Evolutionary conservation across 2,329 filamentous ascomycete species (phyloP).

Genomic region (Samsoniella hepiali): DNA sequence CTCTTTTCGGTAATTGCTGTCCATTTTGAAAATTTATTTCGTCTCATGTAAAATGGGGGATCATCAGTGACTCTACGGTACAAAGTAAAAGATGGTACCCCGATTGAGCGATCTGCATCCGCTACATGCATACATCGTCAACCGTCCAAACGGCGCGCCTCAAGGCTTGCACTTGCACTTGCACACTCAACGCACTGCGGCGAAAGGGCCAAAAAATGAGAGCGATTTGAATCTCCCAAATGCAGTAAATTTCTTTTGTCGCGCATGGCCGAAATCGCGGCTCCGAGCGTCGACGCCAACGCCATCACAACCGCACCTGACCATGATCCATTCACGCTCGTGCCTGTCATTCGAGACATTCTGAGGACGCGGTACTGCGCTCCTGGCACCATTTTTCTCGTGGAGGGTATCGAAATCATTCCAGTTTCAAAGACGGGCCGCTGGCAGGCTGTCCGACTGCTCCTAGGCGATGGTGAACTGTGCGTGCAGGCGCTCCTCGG

Average conservation of each 20-base stretch:
- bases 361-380: slow-evolving; percentile 47
- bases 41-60: neutral
- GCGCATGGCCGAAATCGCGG: slow-evolving; percentile 23
- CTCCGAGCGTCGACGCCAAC: slow-evolving; percentile 26
- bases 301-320: slow-evolving; percentile 27
- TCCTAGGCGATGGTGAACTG: slow-evolving; percentile 52
- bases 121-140: slow-evolving; percentile 14
- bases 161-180: neutral
- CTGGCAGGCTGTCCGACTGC: slow-evolving; percentile 45
- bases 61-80: neutral
- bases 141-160: neutral
- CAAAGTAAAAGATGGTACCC: neutral
- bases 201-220: neutral
- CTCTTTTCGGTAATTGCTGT: slow-evolving; percentile 42
- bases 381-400: slow-evolving; percentile 47
- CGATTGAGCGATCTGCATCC: slow-evolving; percentile 7
- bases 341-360: slow-evolving; percentile 46
- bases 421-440: slow-evolving; percentile 34
- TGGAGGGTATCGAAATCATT: slow-evolving; percentile 42
- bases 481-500: slow-evolving; percentile 52
- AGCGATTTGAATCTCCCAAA: neutral
- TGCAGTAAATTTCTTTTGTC: neutral
- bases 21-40: slow-evolving; percentile 32
- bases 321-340: slow-evolving; percentile 28
- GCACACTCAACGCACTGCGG: neutral